Evolutionary conservation across 108 stramenopile species (phyloP).

Genomic region (Cyclostephanos invisitatus): DNA sequence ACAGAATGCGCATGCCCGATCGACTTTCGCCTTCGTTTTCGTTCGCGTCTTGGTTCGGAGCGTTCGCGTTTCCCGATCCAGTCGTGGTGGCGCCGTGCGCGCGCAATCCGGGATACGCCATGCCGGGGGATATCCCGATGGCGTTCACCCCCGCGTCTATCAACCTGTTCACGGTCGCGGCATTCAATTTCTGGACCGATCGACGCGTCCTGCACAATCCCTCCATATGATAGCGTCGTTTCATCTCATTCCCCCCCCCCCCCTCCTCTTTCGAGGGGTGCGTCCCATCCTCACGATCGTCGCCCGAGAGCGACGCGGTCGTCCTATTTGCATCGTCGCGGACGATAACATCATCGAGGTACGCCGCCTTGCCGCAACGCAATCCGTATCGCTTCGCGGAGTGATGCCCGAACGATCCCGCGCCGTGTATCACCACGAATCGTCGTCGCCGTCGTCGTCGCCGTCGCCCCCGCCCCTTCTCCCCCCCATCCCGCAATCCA

Average conservation of each 20-base stretch:
- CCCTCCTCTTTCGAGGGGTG: neutral
- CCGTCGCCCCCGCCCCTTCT: too few species aligned
- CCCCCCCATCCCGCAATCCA: too few species aligned
- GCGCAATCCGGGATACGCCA: slow-evolving; percentile 50
- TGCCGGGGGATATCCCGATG: slow-evolving; percentile 73
- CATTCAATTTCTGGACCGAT: slow-evolving; percentile 76
- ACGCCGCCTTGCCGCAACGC: slow-evolving; percentile 47
- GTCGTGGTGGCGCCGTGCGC: slow-evolving; percentile 53
- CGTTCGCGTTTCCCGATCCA: too few species aligned
- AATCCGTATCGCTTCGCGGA: slow-evolving; percentile 73
- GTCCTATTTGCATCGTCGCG: neutral
- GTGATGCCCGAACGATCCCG: slow-evolving; percentile 84
- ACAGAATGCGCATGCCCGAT: slow-evolving; percentile 30
- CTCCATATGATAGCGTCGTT: slow-evolving; percentile 45
- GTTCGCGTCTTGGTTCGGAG: too few species aligned
- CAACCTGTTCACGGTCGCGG: slow-evolving; percentile 48
- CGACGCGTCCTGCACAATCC: slow-evolving; percentile 59
- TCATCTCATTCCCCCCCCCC: too few species aligned
- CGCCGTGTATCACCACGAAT: slow-evolving; percentile 75
- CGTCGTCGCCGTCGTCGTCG: neutral
- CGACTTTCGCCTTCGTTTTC: too few species aligned
- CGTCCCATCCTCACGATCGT: neutral
- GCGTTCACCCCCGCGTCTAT: slow-evolving; percentile 61
- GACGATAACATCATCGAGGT: slow-evolving; percentile 21
- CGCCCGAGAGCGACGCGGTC: neutral